Conservation (phyloP, 768 basidiomycete species). For the Panaeolus papilionaceus region DNA sequence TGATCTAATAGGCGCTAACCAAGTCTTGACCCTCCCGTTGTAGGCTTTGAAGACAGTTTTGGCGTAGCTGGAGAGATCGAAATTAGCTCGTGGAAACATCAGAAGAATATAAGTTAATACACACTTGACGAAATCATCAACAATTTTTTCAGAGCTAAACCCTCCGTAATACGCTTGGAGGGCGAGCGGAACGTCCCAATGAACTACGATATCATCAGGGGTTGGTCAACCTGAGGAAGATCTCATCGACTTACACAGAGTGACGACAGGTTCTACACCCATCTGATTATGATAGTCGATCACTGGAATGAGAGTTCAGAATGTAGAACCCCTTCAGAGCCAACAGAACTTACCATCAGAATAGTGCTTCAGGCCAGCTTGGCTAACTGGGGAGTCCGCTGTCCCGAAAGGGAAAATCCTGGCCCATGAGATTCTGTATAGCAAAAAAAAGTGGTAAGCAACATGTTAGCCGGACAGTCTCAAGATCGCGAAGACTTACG, state of each 20-base stretch:
- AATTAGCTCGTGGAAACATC: neutral
- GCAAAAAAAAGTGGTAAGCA: neutral
- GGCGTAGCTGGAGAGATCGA: conserved; percentile 43
- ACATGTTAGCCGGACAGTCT: neutral
- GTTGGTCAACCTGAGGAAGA: neutral
- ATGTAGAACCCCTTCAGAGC: neutral
- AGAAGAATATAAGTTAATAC: conserved; percentile 9
- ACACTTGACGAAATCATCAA: conserved; percentile 56
- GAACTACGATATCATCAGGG: conserved; percentile 36
- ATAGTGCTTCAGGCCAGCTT: conserved; percentile 51
- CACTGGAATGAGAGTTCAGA: conserved; percentile 32
- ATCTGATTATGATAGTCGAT: conserved; percentile 49
- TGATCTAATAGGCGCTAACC: conserved; percentile 30
- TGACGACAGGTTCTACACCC: conserved; percentile 53
- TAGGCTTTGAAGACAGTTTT: conserved; percentile 55
- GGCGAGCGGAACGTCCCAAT: conserved; percentile 57
- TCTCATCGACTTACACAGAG: conserved; percentile 47
- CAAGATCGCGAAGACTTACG: conserved; percentile 35
- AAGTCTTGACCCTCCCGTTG: conserved; percentile 55
- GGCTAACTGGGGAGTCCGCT: conserved; percentile 55
- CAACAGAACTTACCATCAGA: conserved; percentile 41
- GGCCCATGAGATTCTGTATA: conserved; percentile 54
- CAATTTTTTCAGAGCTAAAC: conserved; percentile 50
- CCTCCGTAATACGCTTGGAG: conserved; percentile 56
- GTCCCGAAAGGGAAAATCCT: conserved; percentile 57